Evolutionary conservation across 192 early-diverging fungal genomes (phyloP), one percentile per base, ranked within the genome.

Genomic region (Linnemannia schmuckeri): DNA sequence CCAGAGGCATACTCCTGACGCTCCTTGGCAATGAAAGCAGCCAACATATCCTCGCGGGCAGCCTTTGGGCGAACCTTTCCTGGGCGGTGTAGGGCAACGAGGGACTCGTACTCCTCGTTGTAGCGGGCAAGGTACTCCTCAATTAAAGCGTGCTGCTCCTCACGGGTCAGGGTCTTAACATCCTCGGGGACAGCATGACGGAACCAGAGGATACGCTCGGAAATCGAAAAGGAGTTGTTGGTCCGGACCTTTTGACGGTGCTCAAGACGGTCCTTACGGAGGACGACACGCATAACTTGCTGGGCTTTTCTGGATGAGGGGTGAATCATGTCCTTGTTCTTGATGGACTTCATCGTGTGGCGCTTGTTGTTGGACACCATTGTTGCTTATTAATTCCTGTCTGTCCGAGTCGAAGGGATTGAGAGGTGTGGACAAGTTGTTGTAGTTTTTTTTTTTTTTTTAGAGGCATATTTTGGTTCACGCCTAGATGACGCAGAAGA

Each of bases 231-330:
- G 17, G 78, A 82, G 52, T 79, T 78, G 68, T 76, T 75, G 77
- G 70, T 70, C 66, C 72, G 78, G 77, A 72, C 46, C 72, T 84
- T 90, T 69, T 77, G 77, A 77, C 82, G 87, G 41, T 91, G 85
- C 54, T 87, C 86, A 3, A 93, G 74, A 41, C 89, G 88, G 27
- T 93, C 92, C 70, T 89, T 91, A 33, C 91, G 88, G 54, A 90
- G 81, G 70, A 88, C 83, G 5, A 89, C 88, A 79, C 91, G 79
- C 61, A 89, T 87, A 46, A 92, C 78, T 76, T 92, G 91, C 52
- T 86, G 83, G 41, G 92, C 92, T 77, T 93, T 93, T 44, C 92
- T 85, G 22, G 91, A 92, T 30, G 90, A 92, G 40, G 92, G 92
- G 61, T 93, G 91, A 41, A 90, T 89, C 73, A 86, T 85, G 57